Conservation (phyloP, 139 green algal genomes). For the Limnomonas spitsbergensis region DNA sequence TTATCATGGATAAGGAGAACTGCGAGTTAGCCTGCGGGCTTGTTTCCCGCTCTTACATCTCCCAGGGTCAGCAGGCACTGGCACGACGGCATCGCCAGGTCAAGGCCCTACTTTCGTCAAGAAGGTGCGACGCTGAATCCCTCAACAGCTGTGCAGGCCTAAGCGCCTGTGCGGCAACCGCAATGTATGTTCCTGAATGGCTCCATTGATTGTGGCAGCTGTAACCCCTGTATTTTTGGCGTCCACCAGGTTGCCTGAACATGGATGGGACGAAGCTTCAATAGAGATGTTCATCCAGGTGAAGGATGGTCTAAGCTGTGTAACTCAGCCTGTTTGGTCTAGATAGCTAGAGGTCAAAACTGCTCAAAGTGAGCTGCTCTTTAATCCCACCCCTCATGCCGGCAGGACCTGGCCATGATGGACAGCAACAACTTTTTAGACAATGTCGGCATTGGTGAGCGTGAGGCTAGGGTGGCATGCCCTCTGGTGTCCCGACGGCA, state of each 20-base stretch:
- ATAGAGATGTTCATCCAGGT: constrained; percentile 79
- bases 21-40: constrained; percentile 51
- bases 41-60: constrained; percentile 68
- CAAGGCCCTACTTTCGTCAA: constrained; percentile 28
- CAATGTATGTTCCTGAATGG: too few species aligned
- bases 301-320: not conserved
- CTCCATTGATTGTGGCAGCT: too few species aligned
- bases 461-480: constrained; percentile 82
- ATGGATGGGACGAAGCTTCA: constrained; percentile 83
- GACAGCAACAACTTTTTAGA: constrained; percentile 96
- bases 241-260: constrained; percentile 60
- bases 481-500: constrained; percentile 73
- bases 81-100: constrained; percentile 20
- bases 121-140: constrained; percentile 64
- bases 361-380: too few species aligned
- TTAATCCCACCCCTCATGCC: too few species aligned
- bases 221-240: too few species aligned
- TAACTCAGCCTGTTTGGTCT: not conserved
- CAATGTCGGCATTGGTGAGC: constrained; percentile 89
- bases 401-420: constrained; percentile 79
- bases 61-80: constrained; percentile 65
- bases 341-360: too few species aligned
- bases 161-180: too few species aligned
- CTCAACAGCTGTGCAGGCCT: constrained; percentile 63
- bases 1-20: constrained; percentile 71